Percentiles rank a stretch among this genome's conserved stretches.
These are phyloP conservation scores for Parasitella parasitica DNA, from an alignment of 371 early-diverging fungal genomes.

Conservation along the genomic window DNA sequence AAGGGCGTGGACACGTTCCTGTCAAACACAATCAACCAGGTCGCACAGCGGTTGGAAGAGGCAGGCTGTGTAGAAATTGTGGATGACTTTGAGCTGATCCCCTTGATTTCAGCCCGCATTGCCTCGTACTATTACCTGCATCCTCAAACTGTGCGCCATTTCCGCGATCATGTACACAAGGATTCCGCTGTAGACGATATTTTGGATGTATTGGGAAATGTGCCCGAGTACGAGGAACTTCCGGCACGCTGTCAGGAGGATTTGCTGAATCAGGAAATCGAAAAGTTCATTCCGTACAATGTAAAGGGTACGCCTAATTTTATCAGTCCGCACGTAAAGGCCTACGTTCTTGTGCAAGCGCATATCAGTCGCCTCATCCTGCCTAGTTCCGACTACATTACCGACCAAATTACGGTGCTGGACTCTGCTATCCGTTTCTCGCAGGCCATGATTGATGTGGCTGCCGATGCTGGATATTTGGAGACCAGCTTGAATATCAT, in stretches of 20 bases:
- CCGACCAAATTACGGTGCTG: constrained; percentile 89
- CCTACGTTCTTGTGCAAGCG: constrained; percentile 85
- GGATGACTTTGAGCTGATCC: constrained; percentile 59
- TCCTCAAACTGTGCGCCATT: constrained; percentile 75
- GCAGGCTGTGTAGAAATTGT: constrained; percentile 75
- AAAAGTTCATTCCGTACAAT: constrained; percentile 58
- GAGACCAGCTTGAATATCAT: constrained; percentile 66
- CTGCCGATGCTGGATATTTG: constrained; percentile 71
- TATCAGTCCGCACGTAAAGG: constrained; percentile 87
- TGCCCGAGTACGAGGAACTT: constrained; percentile 84
- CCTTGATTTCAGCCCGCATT: constrained; percentile 78
- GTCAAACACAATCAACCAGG: constrained; percentile 72
- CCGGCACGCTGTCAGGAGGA: constrained; percentile 95
- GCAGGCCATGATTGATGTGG: constrained; percentile 90
- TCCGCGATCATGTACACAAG: constrained; percentile 52
- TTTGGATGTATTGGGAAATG: constrained; percentile 73
- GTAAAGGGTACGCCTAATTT: constrained; percentile 55
- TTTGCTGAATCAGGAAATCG: constrained; percentile 74
- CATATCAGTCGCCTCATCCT: constrained; percentile 71
- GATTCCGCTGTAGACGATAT: constrained; percentile 58
- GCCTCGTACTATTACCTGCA: constrained; percentile 89
- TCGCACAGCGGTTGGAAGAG: constrained; percentile 62
- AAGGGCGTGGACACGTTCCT: constrained; percentile 71
- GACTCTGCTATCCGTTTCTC: constrained; percentile 90
- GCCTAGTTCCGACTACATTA: constrained; percentile 87